These are phyloP conservation scores for Ganoderma meredithae DNA, from an alignment of 1,284 basidiomycete species.

Conservation along the genomic window DNA sequence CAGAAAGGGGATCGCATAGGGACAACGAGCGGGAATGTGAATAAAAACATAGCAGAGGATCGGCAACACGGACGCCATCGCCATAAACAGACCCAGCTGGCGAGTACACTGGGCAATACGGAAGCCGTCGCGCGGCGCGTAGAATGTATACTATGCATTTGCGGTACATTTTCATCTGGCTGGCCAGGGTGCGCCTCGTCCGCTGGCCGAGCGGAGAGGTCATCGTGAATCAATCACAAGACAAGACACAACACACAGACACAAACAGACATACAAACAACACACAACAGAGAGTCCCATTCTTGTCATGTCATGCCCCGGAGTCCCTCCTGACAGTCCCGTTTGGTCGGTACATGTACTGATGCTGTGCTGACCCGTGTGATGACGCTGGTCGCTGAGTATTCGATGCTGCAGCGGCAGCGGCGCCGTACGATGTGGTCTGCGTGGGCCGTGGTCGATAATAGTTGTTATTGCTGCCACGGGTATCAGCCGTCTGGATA, in stretches of 20 bases:
- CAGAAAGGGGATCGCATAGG: slow-evolving; percentile 32
- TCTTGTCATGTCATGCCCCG: slow-evolving; percentile 21
- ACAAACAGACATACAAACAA: not conserved
- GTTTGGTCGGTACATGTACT: slow-evolving; percentile 55
- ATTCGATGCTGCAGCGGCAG: slow-evolving; percentile 28
- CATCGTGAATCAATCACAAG: not conserved
- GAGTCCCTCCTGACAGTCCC: slow-evolving; percentile 37
- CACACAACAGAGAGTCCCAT: not conserved
- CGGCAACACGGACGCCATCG: slow-evolving; percentile 23
- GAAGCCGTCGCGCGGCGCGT: slow-evolving; percentile 5
- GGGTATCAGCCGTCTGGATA: slow-evolving; percentile 35
- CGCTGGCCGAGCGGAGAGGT: slow-evolving; percentile 2
- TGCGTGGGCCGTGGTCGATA: slow-evolving; percentile 45
- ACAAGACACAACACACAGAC: not conserved
- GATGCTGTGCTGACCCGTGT: slow-evolving; percentile 45
- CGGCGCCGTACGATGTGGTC: slow-evolving; percentile 34
- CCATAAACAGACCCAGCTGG: slow-evolving; percentile 12
- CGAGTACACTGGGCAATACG: slow-evolving; percentile 1
- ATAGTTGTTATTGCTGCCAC: slow-evolving; percentile 39
- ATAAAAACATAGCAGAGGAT: slow-evolving; percentile 30
- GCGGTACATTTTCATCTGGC: slow-evolving; percentile 6
- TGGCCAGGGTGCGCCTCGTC: slow-evolving; percentile 4
- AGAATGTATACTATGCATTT: not conserved
- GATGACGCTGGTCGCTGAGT: slow-evolving; percentile 44
- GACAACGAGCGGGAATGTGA: slow-evolving; percentile 33